Base-by-base conservation (phyloP, 1,139 yeast genomes). In the Geotrichum macrosporum region DNA sequence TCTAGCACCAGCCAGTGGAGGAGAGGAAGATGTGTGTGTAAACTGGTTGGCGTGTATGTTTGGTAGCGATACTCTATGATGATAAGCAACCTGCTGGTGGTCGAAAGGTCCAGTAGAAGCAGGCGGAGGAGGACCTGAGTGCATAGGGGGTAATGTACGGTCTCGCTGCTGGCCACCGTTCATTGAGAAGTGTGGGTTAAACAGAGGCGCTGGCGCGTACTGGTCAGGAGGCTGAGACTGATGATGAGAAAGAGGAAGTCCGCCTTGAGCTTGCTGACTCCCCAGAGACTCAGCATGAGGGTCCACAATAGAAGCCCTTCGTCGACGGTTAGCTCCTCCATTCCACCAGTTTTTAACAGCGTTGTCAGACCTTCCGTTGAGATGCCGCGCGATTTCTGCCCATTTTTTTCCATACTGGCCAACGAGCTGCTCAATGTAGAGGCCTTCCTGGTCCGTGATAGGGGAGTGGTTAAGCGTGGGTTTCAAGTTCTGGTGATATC, bases 271-370 rank as follows among this genome's bases (percentile, higher is more conserved):
- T n/a, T n/a, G n/a, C n/a, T n/a, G n/a, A n/a, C n/a, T n/a, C n/a
- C n/a, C n/a, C n/a, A n/a, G n/a, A n/a, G n/a, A n/a, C n/a, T n/a
- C n/a, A n/a, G n/a, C n/a, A n/a, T n/a, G n/a, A n/a, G n/a, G n/a
- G n/a, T n/a, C n/a, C n/a, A 34, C 35, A 19, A 46, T 31, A 48
- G 70, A 63, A 2, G 81, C 80, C 53, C 85, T 64, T 56, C 87
- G 74, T 54, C 94, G 69, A 51, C 94, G 73, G 59, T 84, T 85
- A 15, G 94, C 89, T 10, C 94, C 94, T 5, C 95, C 94, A 61
- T 88, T 88, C 96, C 95, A 88, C 96, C 96, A 88, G 67, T 87
- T 87, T 63, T 88, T 88, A 57, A 88, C 86, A 24, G 95, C 92
- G 64, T 88, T 88, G 65, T 88, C 96, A 15, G 86, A 77, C 47